These are phyloP conservation scores for Penicillium canariense DNA, from an alignment of 495 filamentous ascomycete species.

Conservation along the genomic window DNA sequence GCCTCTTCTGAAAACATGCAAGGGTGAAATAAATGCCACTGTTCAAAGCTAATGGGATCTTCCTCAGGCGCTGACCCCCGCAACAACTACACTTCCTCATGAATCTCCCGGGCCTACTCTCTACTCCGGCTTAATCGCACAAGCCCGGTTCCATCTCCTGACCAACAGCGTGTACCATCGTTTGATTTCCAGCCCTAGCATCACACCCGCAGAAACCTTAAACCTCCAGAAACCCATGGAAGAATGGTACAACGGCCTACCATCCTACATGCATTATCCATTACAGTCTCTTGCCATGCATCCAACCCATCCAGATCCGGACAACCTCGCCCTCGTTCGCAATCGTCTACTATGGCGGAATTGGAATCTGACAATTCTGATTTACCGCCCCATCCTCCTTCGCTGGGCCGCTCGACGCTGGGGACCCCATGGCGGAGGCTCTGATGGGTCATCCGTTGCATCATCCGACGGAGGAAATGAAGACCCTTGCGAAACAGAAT, in stretches of 20 bases:
- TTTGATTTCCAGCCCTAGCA: conserved; percentile 49
- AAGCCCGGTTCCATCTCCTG: conserved; percentile 48
- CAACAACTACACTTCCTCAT: conserved; percentile 39
- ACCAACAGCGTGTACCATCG: conserved; percentile 52
- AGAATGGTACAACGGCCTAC: conserved; percentile 46
- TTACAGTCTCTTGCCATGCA: conserved; percentile 20
- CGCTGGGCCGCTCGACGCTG: conserved; percentile 46
- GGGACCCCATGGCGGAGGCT: conserved; percentile 29
- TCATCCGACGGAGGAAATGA: conserved; percentile 33
- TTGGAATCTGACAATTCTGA: conserved; percentile 52
- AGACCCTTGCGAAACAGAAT: conserved; percentile 43
- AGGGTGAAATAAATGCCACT: background rate
- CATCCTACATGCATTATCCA: conserved; percentile 44
- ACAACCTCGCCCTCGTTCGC: conserved; percentile 38
- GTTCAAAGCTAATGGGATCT: background rate
- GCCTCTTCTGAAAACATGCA: background rate
- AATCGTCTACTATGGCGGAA: conserved; percentile 49
- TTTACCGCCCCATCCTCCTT: conserved; percentile 52
- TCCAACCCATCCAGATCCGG: conserved; percentile 29
- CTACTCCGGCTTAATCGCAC: conserved; percentile 49
- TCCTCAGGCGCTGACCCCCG: conserved; percentile 36
- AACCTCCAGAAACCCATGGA: conserved; percentile 46
- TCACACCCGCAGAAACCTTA: conserved; percentile 47
- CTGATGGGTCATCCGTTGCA: conserved; percentile 19
- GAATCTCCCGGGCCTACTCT: conserved; percentile 46